Percentiles rank a stretch among this genome's conserved stretches.
phyloP scores from a whole-genome alignment of 257 asterid genomes.

The Solanum corneliomulleri region DNA sequence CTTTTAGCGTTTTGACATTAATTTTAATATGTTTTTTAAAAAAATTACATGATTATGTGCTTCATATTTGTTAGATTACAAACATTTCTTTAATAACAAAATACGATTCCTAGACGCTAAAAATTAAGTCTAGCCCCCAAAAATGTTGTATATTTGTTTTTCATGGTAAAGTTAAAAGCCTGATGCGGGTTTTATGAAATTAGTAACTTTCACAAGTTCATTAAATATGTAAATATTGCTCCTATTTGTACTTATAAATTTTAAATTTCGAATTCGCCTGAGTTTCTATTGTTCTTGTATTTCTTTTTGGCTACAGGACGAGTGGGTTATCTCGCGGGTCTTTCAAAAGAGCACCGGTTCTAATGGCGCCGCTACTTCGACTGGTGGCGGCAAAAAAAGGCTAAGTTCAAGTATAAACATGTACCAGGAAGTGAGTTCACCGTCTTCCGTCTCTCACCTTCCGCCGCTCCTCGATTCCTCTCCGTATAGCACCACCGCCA shows the following conservation, averaged over 20 bases:
- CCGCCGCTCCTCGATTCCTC: constrained; percentile 65
- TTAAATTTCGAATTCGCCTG: not conserved
- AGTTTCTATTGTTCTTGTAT: too few species aligned
- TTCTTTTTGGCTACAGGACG: constrained; percentile 40
- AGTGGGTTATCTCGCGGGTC: constrained; percentile 91
- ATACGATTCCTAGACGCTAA: not conserved
- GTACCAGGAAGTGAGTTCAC: constrained; percentile 46
- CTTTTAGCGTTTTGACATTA: not conserved
- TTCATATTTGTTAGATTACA: not conserved
- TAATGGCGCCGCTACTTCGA: constrained; percentile 12
- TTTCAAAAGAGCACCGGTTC: constrained; percentile 41
- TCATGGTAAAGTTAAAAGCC: not conserved
- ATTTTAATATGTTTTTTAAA: not conserved
- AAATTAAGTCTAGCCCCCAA: accelerated
- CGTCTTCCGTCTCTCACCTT: constrained; percentile 57
- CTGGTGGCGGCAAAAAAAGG: constrained; percentile 41
- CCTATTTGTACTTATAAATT: accelerated
- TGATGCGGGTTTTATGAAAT: not conserved
- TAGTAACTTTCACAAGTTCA: not conserved
- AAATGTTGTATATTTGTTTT: not conserved
- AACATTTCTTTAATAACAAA: not conserved
- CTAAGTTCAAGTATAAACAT: constrained; percentile 4
- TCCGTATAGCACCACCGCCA: constrained; percentile 15
- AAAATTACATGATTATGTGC: not conserved
- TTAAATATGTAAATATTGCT: too few species aligned